Base-by-base conservation (phyloP, 331 rosid genomes). In the Arachis monticola region DNA sequence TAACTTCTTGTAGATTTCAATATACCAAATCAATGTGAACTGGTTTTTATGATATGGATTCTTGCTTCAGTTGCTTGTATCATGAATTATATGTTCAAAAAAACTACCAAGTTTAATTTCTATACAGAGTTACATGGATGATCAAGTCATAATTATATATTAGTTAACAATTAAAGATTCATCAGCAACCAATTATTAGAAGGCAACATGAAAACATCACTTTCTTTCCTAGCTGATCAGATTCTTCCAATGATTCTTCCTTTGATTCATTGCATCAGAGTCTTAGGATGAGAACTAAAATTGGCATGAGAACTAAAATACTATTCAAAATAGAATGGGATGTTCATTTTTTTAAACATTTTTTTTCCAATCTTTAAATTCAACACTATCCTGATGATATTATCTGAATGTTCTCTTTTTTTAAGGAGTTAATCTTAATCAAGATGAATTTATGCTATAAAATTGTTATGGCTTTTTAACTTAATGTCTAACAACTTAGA, bases 401-500 rank as follows among this genome's bases (percentile, higher is more conserved):
- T 22, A 22, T 22, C 27, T 22, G 27, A 22, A 22, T 22, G 27
- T 22, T 22, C 27, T 22, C 27, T 22, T 22, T 22, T 46, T 46
- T 69, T 69, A 17, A 62, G 14, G 61, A 76, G 65, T 62, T 62
- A 47, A 60, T 41, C 13, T 30, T 44, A 53, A 47, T 68, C 56
- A 74, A 40, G 47, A 4, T 38, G 56, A 60, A 69, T 60, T 14
- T 59, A 38, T 3, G 31, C n/a, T 12, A 48, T 1, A 38, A 47
- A 60, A 61, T 30, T 14, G 40, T 8, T 17, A 69, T 41, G 68
- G 31, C 57, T 17, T 0, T 53, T 56, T 56, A 56, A n/a, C 57
- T 77, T 38, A n/a, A 60, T 59, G n/a, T 41, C 13, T 60, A 65
- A 68, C 32, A 77, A 68, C 56, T 77, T 61, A 8, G 38, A 61